Base-by-base conservation (phyloP, 495 filamentous ascomycete species). In the Xylaria grammica region DNA sequence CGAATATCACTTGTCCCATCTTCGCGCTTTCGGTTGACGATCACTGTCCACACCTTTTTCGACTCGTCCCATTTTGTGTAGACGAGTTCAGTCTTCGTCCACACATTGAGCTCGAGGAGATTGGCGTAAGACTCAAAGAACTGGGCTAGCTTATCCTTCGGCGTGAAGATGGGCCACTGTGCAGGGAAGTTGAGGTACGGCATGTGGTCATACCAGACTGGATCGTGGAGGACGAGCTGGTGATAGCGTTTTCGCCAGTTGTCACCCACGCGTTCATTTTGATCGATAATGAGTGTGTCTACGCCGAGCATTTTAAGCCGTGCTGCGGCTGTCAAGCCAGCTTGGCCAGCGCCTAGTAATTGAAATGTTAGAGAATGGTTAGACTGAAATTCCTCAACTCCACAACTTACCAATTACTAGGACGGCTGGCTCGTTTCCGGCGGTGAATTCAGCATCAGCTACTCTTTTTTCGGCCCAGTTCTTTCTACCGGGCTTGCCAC, bases 61-160 rank as follows among this genome's bases (percentile, higher is more conserved):
- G 51, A 62, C 5, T 85, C 82, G 62, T 84, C 78, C 77, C 80
- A 91, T 1, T 74, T 74, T 0, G 85, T 75, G 9, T 71, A 75
- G 2, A 66, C 75, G 10, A 91, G 60, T 4, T 67, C 82, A 3
- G 85, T 84, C 4, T 68, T 69, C 5, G 79, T 86, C 89, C 89
- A 91, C 17, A 87, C 82, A 69, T 91, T 89, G 32, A 92, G 78
- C 62, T 92, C 89, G 22, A 90, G 71, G 1, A 85, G 59, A 52
- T 80, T 85, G 29, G 82, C 88, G 65, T 91, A 92, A 1, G 79
- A 80, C 63, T 91, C 89, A 69, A 91, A 87, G 79, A 86, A 91
- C 48, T 90, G 87, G 8, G 83, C 89, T 0, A 91, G 79, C 59
- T 92, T 91, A 69, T 91, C 88, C 68, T 91, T 91, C 0, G 89